Percentiles rank a stretch among this genome's conserved stretches.
Conservation (phyloP, 177 flowering plant genomes). For the Vitis hybrid region DNA sequence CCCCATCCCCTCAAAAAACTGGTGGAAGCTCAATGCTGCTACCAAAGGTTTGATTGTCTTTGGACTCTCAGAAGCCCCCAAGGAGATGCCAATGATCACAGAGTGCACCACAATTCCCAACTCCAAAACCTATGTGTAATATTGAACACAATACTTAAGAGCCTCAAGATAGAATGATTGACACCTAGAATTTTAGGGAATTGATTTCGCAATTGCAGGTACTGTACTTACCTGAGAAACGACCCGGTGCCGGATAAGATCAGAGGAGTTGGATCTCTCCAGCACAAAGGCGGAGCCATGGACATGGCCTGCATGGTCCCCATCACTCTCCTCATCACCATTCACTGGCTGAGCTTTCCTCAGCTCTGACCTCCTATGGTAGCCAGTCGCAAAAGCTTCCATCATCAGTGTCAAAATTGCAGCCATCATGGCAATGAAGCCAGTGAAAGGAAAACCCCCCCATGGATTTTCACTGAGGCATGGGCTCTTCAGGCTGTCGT, state of each 20-base stretch:
- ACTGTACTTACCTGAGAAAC: conserved; percentile 32
- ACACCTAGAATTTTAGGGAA: no score
- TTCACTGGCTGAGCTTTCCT: conserved; percentile 3
- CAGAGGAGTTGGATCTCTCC: background rate
- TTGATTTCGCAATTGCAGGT: no score
- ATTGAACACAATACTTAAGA: no score
- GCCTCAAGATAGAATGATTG: no score
- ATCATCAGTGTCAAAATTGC: conserved; percentile 36
- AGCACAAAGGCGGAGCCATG: conserved; percentile 9
- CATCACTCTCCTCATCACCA: conserved; percentile 10
- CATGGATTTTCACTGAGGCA: conserved; percentile 29
- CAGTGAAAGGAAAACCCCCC: conserved; percentile 40
- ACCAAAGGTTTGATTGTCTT: conserved; percentile 24
- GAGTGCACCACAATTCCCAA: conserved; percentile 33
- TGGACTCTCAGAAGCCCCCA: conserved; percentile 31
- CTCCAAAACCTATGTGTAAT: conserved; percentile 25
- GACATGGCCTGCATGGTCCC: conserved; percentile 10
- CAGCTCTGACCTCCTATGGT: conserved; percentile 16
- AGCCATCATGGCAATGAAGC: conserved; percentile 40
- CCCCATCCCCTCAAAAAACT: conserved; percentile 36
- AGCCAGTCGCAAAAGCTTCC: conserved; percentile 31
- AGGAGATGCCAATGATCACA: conserved; percentile 31
- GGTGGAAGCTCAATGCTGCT: conserved; percentile 32
- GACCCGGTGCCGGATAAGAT: conserved; percentile 28
- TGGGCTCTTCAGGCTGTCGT: conserved; percentile 26